phyloP scores from a whole-genome alignment of 2,329 filamentous ascomycete species.

The Neofusicoccum laricinum region DNA sequence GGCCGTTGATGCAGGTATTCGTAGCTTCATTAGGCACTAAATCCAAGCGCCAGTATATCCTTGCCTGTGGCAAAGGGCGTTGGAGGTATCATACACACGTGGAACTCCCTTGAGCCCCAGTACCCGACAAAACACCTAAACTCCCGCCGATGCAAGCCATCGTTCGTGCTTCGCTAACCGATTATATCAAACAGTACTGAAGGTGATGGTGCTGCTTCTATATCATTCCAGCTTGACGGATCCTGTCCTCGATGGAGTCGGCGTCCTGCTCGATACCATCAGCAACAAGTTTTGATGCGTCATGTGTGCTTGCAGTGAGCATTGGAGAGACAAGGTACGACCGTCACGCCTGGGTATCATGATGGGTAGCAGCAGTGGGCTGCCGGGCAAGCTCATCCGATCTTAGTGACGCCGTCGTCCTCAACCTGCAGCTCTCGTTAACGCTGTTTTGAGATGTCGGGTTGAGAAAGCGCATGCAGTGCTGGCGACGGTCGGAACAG shows the following conservation, averaged over 20 bases:
- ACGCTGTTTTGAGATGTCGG: neutral
- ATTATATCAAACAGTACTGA: neutral
- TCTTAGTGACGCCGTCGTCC: slow-evolving; percentile 36
- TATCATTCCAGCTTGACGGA: slow-evolving; percentile 2
- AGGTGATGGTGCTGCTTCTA: neutral
- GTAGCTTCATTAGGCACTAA: slow-evolving; percentile 16
- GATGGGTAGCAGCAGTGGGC: neutral
- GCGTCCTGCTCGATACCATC: slow-evolving; percentile 10
- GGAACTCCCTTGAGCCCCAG: slow-evolving; percentile 1
- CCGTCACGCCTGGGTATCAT: neutral
- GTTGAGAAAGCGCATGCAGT: slow-evolving; percentile 8
- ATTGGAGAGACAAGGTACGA: neutral
- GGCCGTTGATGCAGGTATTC: slow-evolving; percentile 9
- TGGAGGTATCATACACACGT: slow-evolving; percentile 15
- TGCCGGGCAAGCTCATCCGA: slow-evolving; percentile 3
- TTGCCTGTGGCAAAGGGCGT: slow-evolving; percentile 18
- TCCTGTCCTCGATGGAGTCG: slow-evolving; percentile 1
- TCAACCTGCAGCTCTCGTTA: slow-evolving; percentile 31
- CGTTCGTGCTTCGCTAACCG: neutral
- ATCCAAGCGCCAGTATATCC: slow-evolving; percentile 14
- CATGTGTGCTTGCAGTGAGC: neutral
- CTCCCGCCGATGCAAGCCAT: slow-evolving; percentile 6
- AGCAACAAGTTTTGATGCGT: neutral
- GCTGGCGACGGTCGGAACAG: slow-evolving; percentile 7
- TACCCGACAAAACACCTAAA: slow-evolving; percentile 10